Base-by-base conservation (phyloP, 2,329 filamentous ascomycete genomes). In the Colletotrichum cuscutae region DNA sequence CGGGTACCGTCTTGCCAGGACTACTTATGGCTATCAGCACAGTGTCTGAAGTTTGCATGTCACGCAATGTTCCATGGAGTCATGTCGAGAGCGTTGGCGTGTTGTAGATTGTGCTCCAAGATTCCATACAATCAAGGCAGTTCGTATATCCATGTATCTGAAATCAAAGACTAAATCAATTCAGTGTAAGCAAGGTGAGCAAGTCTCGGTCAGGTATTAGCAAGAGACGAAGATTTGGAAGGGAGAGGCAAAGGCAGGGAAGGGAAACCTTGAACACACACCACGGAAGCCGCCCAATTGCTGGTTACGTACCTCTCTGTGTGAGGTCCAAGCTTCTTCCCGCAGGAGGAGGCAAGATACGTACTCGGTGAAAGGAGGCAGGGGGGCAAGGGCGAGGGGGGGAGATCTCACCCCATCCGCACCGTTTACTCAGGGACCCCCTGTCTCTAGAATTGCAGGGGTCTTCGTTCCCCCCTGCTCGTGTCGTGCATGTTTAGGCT, bases 281-380 rank as follows among this genome's bases (percentile, higher is more conserved):
- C 15, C 37, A 42, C 37, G 11, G 35, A 15, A 7, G 35, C 32
- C 32, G 22, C 19, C 12, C n/a, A 37, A 6, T 30, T 5, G 12
- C 5, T 6, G 6, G 62, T 32, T 42, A 28, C 62, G 62, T 65
- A 5, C 32, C 22, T 11, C 56, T 35, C 24, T 35, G 30, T 35
- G 30, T 56, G 24, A 28, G 52, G 52, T 52, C 62, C 32, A 56
- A 65, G 62, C 62, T 56, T 56, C 52, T 56, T 56, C 32, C 49
- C 46, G 37, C 37, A 42, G 37, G 37, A 42, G 13, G 5, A 32
- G 57, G 49, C 28, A n/a, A n/a, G 22, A 3, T n/a, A 26, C 22
- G 53, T 56, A n/a, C 26, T 56, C 22, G 4, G 5, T 22, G 7
- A 56, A 56, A 28, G 22, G 53, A 19, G 24, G 53, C 52, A 54